Base-by-base conservation (phyloP, 2,329 filamentous ascomycete species). In the Emydomyces testavorans region DNA sequence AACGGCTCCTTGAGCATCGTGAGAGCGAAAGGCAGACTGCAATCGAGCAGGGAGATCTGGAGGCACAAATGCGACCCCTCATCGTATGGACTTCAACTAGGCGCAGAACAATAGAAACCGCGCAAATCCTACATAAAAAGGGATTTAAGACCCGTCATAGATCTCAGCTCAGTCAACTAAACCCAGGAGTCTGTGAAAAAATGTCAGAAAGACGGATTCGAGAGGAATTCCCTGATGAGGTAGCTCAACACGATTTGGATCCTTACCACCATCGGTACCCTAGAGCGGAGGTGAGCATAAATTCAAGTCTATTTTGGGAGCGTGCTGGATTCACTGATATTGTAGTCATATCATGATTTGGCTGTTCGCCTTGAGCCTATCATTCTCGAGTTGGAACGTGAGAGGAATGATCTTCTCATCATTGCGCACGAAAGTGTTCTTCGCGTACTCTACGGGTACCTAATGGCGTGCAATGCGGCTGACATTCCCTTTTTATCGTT, bases 391-490 rank as follows among this genome's bases (percentile, higher is more conserved):
- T 77, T 98, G 11, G 92, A 98, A 70, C 82, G 92, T 36, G 92
- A 98, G 69, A 86, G 95, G 58, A 94, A 93, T 56, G 92, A 98
- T 62, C 76, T 98, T n/a, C 77, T 98, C 46, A 95, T 98, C 61
- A 95, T 98, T 56, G 92, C 92, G 0, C 92, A 98, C 65, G 92
- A 98, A 65, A 94, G 87, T 44, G 92, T 98, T n/a, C 76, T 98
- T 39, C 85, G 92, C 36, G 92, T 98, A 20, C 76, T 98, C 2
- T 98, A 98, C 62, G 89, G 89, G 20, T 98, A 98, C 66, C 74
- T 98, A 32, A 98, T 98, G 92, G 92, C 94, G 57, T 96, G 92
- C 69, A 92, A 90, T 62, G 89, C 93, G 6, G 84, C 83, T 65
- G 88, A 94, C 60, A 98, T 98, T 53, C 92, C 92, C 3, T 83